Base-by-base conservation (phyloP, 202 grass and related monocot species). In the Elaeis oleifera region DNA sequence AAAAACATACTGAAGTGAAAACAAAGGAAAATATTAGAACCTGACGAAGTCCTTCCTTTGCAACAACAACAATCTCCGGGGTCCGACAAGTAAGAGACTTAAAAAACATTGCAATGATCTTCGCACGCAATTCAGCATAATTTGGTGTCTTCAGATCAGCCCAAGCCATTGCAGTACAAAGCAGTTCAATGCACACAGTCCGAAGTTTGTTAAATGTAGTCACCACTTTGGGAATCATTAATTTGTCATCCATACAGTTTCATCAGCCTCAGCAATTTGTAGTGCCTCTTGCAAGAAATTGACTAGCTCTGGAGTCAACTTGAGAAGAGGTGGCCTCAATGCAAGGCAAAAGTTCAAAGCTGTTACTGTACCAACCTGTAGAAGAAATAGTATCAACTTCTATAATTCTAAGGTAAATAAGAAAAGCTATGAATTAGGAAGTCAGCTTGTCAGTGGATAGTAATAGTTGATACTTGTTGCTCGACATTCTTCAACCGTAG, bases 231-330 rank as follows among this genome's bases (percentile, higher is more conserved):
- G 94, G 88, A 77, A 76, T 94, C 85, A 99, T 94, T 71, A 99
- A 50, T 66, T 99, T 52, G 94, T 99, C 21, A 94, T 88, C 94
- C 85, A 99, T 29, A 89, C 78, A 29, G 88, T 89, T 74, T 94
- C 94, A 92, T 99, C 94, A 79, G 94, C 88, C 83, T 99, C 94
- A 0, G 94, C 94, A 78, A 99, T 94, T 80, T 99, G 94, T 56
- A 99, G 65, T 64, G 94, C 94, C 76, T 99, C 94, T 94, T 99
- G 94, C 73, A 99, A 84, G 72, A 99, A 99, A 56, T 84, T 99
- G 56, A 99, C 82, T 1, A 99, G 85, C 53, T 94, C 94, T 28
- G 80, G 72, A 29, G 88, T 84, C 64, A 99, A 74, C 68, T 99
- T 99, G 50, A 99, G 85, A 75, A 99, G 88, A 71, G 94, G 94